phyloP scores from a whole-genome alignment of 2,329 filamentous ascomycete species.

The Cladosporium oxysporum region DNA sequence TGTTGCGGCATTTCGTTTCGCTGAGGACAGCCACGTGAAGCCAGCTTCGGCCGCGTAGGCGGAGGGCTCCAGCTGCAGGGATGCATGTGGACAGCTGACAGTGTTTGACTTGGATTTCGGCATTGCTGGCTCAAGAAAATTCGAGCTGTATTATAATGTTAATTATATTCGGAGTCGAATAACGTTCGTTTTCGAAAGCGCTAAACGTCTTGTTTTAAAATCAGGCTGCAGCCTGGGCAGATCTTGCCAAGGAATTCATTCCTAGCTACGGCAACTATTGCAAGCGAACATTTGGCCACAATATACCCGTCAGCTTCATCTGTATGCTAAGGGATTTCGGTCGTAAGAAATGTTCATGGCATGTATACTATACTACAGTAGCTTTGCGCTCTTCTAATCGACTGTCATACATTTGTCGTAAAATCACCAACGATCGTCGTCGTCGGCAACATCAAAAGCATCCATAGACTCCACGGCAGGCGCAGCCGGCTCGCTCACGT shows the following conservation, averaged over 20 bases:
- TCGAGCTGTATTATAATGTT: background rate
- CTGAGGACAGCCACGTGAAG: background rate
- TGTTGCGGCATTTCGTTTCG: background rate
- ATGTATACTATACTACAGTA: conserved; percentile 6
- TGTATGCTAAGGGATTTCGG: too few species aligned
- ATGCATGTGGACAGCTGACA: background rate
- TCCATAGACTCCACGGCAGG: conserved; percentile 14
- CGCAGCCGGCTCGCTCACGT: conserved; percentile 19
- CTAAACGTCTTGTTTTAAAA: too few species aligned
- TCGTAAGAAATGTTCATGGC: background rate
- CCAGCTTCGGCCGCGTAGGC: conserved; percentile 12
- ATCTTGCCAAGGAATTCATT: background rate
- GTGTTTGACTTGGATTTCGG: background rate
- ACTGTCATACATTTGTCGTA: conserved; percentile 6
- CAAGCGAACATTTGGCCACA: background rate
- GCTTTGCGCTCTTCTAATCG: background rate
- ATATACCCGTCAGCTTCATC: background rate
- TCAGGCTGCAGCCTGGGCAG: background rate
- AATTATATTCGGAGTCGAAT: background rate
- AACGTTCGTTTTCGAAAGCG: background rate
- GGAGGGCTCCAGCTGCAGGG: conserved; percentile 9
- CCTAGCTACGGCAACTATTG: background rate
- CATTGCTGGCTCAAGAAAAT: background rate
- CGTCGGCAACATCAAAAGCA: conserved; percentile 27
- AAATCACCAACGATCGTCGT: conserved; percentile 28